Conservation (phyloP, 2,329 filamentous ascomycete genomes). For the Coniochaeta sp. region DNA sequence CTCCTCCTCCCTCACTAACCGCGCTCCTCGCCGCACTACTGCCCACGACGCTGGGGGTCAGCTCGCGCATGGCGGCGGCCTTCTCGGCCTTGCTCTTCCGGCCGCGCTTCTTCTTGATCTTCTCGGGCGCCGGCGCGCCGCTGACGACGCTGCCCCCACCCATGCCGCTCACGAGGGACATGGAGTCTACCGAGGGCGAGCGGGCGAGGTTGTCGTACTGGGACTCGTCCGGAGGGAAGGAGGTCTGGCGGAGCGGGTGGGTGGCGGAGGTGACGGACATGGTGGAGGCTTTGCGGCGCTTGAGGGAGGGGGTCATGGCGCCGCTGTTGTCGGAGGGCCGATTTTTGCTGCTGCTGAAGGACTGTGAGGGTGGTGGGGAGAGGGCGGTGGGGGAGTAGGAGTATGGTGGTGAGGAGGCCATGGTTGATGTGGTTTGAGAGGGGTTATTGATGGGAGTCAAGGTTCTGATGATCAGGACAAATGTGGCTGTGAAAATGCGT, state of each 20-base stretch:
- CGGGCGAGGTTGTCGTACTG: constrained; percentile 39
- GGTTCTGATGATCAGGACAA: no score
- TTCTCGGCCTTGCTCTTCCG: constrained; percentile 53
- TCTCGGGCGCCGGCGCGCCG: constrained; percentile 26
- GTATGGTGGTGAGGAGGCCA: constrained; percentile 54
- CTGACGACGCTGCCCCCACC: constrained; percentile 46
- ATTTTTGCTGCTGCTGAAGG: constrained; percentile 43
- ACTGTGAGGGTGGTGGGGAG: constrained; percentile 37
- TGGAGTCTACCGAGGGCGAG: constrained; percentile 58
- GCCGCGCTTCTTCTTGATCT: constrained; percentile 54
- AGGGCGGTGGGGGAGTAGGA: constrained; percentile 42
- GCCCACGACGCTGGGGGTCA: constrained; percentile 35
- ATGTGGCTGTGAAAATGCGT: no score
- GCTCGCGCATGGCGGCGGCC: constrained; percentile 32
- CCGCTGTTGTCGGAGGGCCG: constrained; percentile 54
- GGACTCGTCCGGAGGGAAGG: constrained; percentile 61
- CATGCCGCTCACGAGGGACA: constrained; percentile 55
- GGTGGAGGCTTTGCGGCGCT: constrained; percentile 65
- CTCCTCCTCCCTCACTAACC: constrained; percentile 32
- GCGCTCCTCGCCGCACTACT: constrained; percentile 34
- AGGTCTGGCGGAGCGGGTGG: constrained; percentile 73
- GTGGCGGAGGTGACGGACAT: constrained; percentile 49
- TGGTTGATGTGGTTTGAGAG: constrained; percentile 21
- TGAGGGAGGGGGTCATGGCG: constrained; percentile 41
- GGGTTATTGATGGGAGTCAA: background rate